A percentile compares a stretch with the other conserved stretches of the same genome.
Evolutionary conservation across 2,329 filamentous ascomycete species (phyloP).

Genomic region (Fusarium torreyae): DNA sequence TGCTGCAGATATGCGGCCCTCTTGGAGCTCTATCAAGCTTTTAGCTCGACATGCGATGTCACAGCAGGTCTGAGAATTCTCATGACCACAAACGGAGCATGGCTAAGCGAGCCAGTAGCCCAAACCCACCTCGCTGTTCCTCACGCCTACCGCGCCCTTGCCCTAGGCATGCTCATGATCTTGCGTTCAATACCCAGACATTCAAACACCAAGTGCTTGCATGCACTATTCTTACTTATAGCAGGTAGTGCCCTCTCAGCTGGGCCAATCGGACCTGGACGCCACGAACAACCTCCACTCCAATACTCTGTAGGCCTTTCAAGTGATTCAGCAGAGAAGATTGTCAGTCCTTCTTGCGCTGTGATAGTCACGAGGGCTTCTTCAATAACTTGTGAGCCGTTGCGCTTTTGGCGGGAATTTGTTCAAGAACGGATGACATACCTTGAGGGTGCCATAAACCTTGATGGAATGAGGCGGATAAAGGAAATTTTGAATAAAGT

Average conservation of each 20-base stretch:
- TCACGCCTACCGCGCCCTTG: background rate
- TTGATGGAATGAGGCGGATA: background rate
- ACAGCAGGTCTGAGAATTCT: background rate
- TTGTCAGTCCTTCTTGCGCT: background rate
- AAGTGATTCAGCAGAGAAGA: background rate
- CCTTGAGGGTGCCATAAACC: background rate
- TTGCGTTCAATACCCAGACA: background rate
- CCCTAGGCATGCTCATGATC: background rate
- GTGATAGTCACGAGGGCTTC: background rate
- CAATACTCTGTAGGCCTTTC: background rate
- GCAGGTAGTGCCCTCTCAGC: background rate
- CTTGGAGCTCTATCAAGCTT: background rate
- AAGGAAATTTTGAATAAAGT: background rate
- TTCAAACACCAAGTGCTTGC: background rate
- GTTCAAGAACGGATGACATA: background rate
- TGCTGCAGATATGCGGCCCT: background rate
- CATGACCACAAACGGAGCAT: background rate
- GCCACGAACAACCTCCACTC: background rate
- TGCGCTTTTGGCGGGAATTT: background rate
- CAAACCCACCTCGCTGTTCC: background rate
- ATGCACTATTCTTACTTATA: background rate
- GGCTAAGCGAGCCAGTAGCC: background rate
- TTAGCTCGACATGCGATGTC: background rate
- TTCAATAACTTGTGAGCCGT: background rate
- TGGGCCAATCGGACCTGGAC: background rate